These are phyloP conservation scores for Rhypophila decipiens DNA, from an alignment of 495 filamentous ascomycete genomes.

Conservation along the genomic window DNA sequence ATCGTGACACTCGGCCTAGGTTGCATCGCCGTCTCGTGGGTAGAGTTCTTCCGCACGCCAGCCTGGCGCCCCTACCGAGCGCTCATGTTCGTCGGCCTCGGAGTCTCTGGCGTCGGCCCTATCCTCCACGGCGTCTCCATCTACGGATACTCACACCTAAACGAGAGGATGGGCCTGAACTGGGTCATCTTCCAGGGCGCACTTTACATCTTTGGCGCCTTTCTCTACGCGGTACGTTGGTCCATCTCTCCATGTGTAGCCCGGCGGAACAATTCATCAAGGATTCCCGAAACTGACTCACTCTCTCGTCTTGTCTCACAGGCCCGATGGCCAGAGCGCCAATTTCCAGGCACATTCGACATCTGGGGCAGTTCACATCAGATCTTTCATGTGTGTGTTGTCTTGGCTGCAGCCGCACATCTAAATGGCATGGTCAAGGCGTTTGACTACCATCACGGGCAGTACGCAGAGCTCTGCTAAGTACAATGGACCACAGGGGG, in stretches of 20 bases:
- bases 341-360: conserved; percentile 59
- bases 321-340: conserved; percentile 57
- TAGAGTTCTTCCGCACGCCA: conserved; percentile 76
- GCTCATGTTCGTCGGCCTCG: conserved; percentile 85
- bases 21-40: conserved; percentile 67
- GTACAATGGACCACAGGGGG: too few species aligned
- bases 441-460: conserved; percentile 42
- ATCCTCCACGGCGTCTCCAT: conserved; percentile 60
- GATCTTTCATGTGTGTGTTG: conserved; percentile 69
- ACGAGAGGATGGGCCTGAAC: conserved; percentile 68
- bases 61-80: conserved; percentile 79
- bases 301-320: not conserved
- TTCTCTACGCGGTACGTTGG: conserved; percentile 70
- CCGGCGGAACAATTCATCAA: too few species aligned
- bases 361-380: conserved; percentile 76
- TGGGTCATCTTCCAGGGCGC: conserved; percentile 74
- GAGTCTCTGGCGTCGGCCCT: conserved; percentile 76
- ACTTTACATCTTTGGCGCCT: conserved; percentile 81
- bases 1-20: conserved; percentile 70
- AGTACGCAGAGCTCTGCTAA: conserved; percentile 29
- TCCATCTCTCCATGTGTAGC: too few species aligned
- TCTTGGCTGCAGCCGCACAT: conserved; percentile 60
- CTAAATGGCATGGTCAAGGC: conserved; percentile 53
- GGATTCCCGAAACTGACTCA: conserved; percentile 4
- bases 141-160: conserved; percentile 41